These are phyloP conservation scores for Myriangium duriaei DNA, from an alignment of 2,329 filamentous ascomycete genomes.

Conservation along the genomic window DNA sequence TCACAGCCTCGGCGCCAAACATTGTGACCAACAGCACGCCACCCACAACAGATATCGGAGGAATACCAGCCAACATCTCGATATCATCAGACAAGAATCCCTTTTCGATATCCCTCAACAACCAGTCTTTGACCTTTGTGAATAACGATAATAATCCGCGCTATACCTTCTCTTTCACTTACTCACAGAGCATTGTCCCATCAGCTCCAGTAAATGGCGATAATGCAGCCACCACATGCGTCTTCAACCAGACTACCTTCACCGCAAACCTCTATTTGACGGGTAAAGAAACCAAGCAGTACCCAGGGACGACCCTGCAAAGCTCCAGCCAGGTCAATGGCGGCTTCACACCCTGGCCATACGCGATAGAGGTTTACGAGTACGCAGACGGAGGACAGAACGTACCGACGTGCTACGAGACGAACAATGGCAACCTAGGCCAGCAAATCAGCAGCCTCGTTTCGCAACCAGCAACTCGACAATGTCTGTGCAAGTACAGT, in stretches of 20 bases:
- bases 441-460: conserved; percentile 24
- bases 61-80: conserved; percentile 23
- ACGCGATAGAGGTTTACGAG: conserved; percentile 44
- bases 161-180: conserved; percentile 44
- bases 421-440: conserved; percentile 25
- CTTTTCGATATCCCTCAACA: conserved; percentile 44
- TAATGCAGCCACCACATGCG: conserved; percentile 41
- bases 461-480: conserved; percentile 21
- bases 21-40: conserved; percentile 38
- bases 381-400: conserved; percentile 35
- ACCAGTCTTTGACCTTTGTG: conserved; percentile 38
- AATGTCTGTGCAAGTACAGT: conserved; percentile 37
- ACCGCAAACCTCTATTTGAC: conserved; percentile 43
- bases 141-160: conserved; percentile 38
- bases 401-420: conserved; percentile 43
- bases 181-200: conserved; percentile 42
- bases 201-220: conserved; percentile 30
- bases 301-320: conserved; percentile 8
- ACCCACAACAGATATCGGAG: conserved; percentile 42
- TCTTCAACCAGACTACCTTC: conserved; percentile 44
- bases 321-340: conserved; percentile 11
- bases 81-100: conserved; percentile 43
- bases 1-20: conserved; percentile 30
- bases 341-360: conserved; percentile 41
- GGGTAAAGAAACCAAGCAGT: conserved; percentile 12